Evolutionary conservation across 2,329 filamentous ascomycete genomes (phyloP).

Genomic region (Aphanoascus verrucosus): DNA sequence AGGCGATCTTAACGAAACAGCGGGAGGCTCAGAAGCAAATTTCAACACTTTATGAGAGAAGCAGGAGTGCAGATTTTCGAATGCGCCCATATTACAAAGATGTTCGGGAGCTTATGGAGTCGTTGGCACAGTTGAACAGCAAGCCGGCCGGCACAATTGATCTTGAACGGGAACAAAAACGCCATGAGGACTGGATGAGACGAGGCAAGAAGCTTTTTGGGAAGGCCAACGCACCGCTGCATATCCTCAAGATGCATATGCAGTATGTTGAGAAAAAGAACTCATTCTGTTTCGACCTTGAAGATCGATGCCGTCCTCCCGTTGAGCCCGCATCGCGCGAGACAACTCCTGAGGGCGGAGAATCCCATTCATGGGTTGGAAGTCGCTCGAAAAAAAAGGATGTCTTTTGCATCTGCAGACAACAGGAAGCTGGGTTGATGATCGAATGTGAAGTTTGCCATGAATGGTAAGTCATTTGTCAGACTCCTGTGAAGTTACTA

Average conservation of each 20-base stretch:
- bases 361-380: conserved; percentile 29
- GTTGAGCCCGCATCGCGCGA: conserved; percentile 87
- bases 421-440: conserved; percentile 94
- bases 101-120: conserved; percentile 80
- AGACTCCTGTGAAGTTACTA: conserved; percentile 1
- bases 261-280: conserved; percentile 87
- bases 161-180: conserved; percentile 84
- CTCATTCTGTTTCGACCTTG: conserved; percentile 78
- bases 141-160: conserved; percentile 86
- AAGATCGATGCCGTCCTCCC: conserved; percentile 77
- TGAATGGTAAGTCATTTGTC: conserved; percentile 63
- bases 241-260: conserved; percentile 91
- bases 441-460: conserved; percentile 98
- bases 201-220: conserved; percentile 96
- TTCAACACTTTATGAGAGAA: conserved; percentile 66
- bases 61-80: conserved; percentile 60
- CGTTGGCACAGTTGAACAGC: conserved; percentile 77
- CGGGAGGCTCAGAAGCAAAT: conserved; percentile 88
- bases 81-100: conserved; percentile 80
- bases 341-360: conserved; percentile 53
- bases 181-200: conserved; percentile 98
- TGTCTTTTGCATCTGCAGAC: conserved; percentile 94
- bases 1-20: conserved; percentile 90
- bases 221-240: conserved; percentile 91
- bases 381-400: conserved; percentile 55